phyloP scores from a whole-genome alignment of 1,284 basidiomycete genomes.

The Ganoderma multipileum region DNA sequence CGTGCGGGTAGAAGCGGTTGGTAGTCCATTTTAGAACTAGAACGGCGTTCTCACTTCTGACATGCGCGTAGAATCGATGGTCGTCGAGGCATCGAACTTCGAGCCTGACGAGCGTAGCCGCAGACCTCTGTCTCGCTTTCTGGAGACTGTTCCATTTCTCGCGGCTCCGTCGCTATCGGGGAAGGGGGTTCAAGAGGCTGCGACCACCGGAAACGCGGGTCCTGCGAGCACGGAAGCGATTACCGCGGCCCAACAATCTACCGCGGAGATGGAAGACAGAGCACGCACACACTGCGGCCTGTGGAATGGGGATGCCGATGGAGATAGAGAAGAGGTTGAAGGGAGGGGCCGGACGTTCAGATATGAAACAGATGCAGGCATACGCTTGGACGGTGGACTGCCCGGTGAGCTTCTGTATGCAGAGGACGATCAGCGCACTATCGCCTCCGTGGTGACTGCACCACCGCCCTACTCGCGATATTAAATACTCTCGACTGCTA shows the following conservation, averaged over 20 bases:
- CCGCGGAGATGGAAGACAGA: background rate
- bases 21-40: background rate
- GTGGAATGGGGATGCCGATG: background rate
- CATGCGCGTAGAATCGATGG: background rate
- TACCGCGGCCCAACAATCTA: background rate
- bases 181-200: background rate
- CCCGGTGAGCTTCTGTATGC: background rate
- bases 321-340: background rate
- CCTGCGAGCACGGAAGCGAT: background rate
- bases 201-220: background rate
- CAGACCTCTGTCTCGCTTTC: background rate
- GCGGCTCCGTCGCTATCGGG: background rate
- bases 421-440: background rate
- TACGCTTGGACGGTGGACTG: background rate
- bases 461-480: constrained; percentile 1
- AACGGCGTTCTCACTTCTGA: background rate
- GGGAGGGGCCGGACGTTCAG: background rate
- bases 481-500: background rate
- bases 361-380: background rate
- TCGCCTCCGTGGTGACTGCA: background rate
- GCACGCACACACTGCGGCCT: background rate
- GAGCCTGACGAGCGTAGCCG: background rate
- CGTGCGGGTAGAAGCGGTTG: background rate
- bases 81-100: background rate
- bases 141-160: background rate